A percentile compares a stretch with the other conserved stretches of the same genome.
These are phyloP conservation scores for Hanseniaspora thailandica DNA, from an alignment of 805 yeast genomes.

Conservation along the genomic window DNA sequence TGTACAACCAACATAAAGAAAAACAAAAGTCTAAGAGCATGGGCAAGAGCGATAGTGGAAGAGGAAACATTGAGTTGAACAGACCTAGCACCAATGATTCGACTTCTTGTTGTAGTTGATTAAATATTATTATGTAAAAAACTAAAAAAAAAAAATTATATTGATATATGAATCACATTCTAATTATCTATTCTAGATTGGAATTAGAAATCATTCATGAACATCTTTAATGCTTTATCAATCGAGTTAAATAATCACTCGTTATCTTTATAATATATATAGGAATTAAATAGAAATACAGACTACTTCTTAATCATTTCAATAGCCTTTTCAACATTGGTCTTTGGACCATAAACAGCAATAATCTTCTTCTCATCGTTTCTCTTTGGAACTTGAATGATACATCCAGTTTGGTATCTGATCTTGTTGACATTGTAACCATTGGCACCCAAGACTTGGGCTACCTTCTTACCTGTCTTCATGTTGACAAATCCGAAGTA, in stretches of 20 bases:
- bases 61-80: constrained; percentile 29
- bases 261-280: not conserved
- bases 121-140: not conserved
- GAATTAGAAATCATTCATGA: too few species aligned
- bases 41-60: constrained; percentile 15
- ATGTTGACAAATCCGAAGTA: constrained; percentile 53
- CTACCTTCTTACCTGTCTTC: constrained; percentile 39
- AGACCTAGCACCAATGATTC: constrained; percentile 36
- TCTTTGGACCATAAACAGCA: constrained; percentile 48
- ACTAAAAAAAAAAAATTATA: not conserved
- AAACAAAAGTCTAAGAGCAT: constrained; percentile 18
- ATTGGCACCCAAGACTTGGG: constrained; percentile 62
- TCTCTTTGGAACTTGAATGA: constrained; percentile 52
- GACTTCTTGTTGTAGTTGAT: constrained; percentile 32
- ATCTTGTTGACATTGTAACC: constrained; percentile 56
- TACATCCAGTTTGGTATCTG: constrained; percentile 46
- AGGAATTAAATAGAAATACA: constrained; percentile 1
- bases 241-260: too few species aligned
- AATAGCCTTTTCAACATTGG: constrained; percentile 41
- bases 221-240: too few species aligned
- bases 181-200: too few species aligned
- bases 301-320: constrained; percentile 29
- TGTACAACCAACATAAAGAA: constrained; percentile 25
- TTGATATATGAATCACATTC: not conserved
- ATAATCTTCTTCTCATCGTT: constrained; percentile 44